Conservation (phyloP, 108 stramenopile species). For the Hondaea fermentalgiana region DNA sequence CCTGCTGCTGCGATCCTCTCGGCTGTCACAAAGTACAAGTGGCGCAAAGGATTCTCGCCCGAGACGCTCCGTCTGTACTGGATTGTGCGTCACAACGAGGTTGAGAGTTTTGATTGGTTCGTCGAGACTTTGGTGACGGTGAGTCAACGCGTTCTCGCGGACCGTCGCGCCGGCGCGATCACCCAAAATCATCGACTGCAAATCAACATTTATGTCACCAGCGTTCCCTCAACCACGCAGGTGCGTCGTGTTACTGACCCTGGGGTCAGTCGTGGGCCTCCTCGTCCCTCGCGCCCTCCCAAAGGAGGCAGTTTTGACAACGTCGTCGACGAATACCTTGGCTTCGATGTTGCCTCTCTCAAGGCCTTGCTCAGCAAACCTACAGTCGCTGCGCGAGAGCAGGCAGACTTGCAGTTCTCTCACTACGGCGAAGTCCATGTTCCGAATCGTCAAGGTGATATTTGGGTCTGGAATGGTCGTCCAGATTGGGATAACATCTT, state of each 20-base stretch:
- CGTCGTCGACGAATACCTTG: not conserved
- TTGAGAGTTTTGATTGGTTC: conserved; percentile 38
- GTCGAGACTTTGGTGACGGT: conserved; percentile 16
- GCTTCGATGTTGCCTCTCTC: conserved; percentile 26
- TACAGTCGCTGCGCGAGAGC: not conserved
- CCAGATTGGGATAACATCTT: conserved; percentile 41
- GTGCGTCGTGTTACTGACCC: not conserved
- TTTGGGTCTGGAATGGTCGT: conserved; percentile 45
- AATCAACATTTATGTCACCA: conserved; percentile 34
- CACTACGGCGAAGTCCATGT: not conserved
- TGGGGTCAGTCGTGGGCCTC: no score
- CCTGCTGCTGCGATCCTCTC: conserved; percentile 32
- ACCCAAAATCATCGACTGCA: not conserved
- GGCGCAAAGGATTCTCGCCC: conserved; percentile 40
- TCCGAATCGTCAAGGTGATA: conserved; percentile 32
- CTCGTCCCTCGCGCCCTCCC: no score
- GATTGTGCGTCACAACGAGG: conserved; percentile 35
- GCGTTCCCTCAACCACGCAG: not conserved
- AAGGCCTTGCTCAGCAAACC: conserved; percentile 26
- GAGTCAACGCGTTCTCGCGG: not conserved
- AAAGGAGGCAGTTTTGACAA: no score
- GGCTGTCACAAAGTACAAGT: conserved; percentile 30
- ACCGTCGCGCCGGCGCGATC: conserved; percentile 8
- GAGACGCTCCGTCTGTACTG: conserved; percentile 42
- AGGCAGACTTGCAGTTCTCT: not conserved